Conservation (phyloP, 495 filamentous ascomycete species). For the Aspergillus hancockii region DNA sequence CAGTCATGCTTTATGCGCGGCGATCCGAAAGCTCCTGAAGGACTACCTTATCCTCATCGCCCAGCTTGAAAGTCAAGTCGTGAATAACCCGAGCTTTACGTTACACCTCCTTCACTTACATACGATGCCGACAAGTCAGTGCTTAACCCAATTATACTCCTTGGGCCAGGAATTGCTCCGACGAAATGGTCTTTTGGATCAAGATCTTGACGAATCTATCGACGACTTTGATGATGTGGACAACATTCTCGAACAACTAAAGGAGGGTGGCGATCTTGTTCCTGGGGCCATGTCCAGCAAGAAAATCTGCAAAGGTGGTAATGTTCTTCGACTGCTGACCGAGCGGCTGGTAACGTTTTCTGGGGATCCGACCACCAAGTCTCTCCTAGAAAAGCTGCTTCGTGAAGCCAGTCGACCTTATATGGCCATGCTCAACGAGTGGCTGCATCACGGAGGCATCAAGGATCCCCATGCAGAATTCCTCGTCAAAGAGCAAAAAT, state of each 20-base stretch:
- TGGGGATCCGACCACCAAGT: constrained; percentile 84
- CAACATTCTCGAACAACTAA: constrained; percentile 79
- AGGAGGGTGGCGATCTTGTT: constrained; percentile 74
- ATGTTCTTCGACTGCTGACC: constrained; percentile 81
- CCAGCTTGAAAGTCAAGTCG: constrained; percentile 87
- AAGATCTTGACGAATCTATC: constrained; percentile 79
- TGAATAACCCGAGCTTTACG: constrained; percentile 85
- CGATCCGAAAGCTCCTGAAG: constrained; percentile 85
- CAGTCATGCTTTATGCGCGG: constrained; percentile 91
- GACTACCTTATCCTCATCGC: constrained; percentile 92
- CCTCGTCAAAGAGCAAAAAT: constrained; percentile 91
- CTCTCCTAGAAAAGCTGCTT: constrained; percentile 75
- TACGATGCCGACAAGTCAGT: constrained; percentile 83
- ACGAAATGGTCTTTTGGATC: constrained; percentile 83
- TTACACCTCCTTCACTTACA: constrained; percentile 90
- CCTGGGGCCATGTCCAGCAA: constrained; percentile 79
- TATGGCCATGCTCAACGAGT: constrained; percentile 98
- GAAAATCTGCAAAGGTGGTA: constrained; percentile 92
- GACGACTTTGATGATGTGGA: constrained; percentile 84
- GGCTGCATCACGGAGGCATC: constrained; percentile 95
- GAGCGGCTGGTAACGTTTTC: constrained; percentile 84
- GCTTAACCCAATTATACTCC: constrained; percentile 84
- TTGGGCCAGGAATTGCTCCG: constrained; percentile 84
- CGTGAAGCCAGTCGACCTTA: constrained; percentile 91
- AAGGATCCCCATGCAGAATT: constrained; percentile 94